These are phyloP conservation scores for Cytidiella melzeri DNA, from an alignment of 768 basidiomycete species.

Conservation along the genomic window DNA sequence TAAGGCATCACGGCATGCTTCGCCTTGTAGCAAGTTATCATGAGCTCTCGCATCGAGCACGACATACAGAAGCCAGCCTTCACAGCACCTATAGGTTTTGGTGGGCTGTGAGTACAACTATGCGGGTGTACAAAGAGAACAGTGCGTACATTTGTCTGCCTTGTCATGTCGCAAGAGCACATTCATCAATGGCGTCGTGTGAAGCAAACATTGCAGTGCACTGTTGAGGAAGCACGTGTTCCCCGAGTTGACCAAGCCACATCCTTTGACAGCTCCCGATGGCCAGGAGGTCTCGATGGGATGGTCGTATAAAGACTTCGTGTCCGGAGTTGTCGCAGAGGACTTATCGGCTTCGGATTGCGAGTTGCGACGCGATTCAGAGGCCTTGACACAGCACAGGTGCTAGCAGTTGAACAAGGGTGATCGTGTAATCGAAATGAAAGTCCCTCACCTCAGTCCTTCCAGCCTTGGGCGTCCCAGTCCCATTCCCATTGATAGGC, in stretches of 20 bases:
- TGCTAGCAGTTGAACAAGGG: no score
- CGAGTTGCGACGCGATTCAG: not conserved
- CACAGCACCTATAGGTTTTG: constrained; percentile 29
- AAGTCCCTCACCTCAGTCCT: constrained; percentile 1
- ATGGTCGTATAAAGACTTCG: constrained; percentile 40
- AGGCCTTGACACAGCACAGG: not conserved
- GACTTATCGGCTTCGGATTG: constrained; percentile 22
- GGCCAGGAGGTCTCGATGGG: constrained; percentile 66
- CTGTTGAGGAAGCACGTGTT: constrained; percentile 98
- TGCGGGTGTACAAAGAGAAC: not conserved
- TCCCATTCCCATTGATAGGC: constrained; percentile 70
- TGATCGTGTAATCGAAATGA: no score
- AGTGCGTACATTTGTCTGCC: constrained; percentile 50
- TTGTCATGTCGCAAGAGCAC: constrained; percentile 46
- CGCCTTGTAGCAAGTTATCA: constrained; percentile 44
- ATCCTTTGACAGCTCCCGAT: constrained; percentile 36
- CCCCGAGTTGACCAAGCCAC: constrained; percentile 76
- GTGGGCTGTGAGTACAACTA: not conserved
- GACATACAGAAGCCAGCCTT: constrained; percentile 68
- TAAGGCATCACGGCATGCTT: constrained; percentile 54
- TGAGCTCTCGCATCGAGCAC: constrained; percentile 59
- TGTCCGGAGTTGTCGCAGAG: constrained; percentile 21
- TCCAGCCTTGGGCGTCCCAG: constrained; percentile 30
- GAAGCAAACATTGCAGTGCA: constrained; percentile 86
- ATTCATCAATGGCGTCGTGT: constrained; percentile 82